A percentile compares a stretch with the other conserved stretches of the same genome.
These are phyloP conservation scores for Salix caprea DNA, from an alignment of 345 rosid genomes.

Conservation along the genomic window DNA sequence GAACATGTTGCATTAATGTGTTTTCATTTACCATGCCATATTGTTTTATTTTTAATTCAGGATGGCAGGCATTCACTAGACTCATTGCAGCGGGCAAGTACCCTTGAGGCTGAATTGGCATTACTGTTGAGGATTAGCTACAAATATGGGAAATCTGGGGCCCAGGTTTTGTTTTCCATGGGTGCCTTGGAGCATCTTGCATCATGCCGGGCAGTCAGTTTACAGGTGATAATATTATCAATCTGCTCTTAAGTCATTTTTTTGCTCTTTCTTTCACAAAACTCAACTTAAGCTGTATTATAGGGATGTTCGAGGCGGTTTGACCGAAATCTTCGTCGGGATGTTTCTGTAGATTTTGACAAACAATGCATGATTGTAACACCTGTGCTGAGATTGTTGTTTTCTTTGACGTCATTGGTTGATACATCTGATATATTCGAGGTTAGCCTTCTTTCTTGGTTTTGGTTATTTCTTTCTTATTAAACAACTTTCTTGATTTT, in stretches of 20 bases:
- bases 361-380: constrained; percentile 61
- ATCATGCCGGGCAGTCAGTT: constrained; percentile 60
- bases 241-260: constrained; percentile 6
- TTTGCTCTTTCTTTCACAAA: constrained; percentile 5
- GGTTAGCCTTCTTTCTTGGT: constrained; percentile 39
- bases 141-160: constrained; percentile 90
- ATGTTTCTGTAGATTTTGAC: constrained; percentile 51
- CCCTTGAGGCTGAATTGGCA: constrained; percentile 80
- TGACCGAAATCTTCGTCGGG: constrained; percentile 54
- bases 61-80: constrained; percentile 70
- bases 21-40: neutral
- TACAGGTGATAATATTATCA: constrained; percentile 48
- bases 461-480: neutral
- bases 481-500: neutral
- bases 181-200: constrained; percentile 80
- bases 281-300: constrained; percentile 21
- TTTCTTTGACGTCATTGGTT: constrained; percentile 74
- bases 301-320: constrained; percentile 67
- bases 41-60: constrained; percentile 27
- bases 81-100: constrained; percentile 74
- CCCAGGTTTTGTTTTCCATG: constrained; percentile 87
- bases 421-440: constrained; percentile 76
- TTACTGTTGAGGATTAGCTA: constrained; percentile 79
- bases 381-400: constrained; percentile 72
- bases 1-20: neutral